phyloP scores from a whole-genome alignment of 2,329 filamentous ascomycete genomes.

The Colletotrichum sp. region DNA sequence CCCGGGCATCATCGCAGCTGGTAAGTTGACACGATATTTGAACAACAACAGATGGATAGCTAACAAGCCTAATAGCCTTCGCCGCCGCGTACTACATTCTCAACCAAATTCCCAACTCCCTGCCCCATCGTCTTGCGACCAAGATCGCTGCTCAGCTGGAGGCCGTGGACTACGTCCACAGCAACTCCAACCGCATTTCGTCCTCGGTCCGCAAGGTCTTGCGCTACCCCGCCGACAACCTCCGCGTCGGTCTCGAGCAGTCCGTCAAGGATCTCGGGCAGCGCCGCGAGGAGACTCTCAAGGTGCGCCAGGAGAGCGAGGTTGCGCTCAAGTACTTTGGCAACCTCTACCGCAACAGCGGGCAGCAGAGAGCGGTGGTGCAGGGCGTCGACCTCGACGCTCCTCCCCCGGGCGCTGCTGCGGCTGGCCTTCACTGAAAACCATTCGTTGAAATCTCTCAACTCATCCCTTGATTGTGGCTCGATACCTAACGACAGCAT shows the following conservation, averaged over 20 bases:
- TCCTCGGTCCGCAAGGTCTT: slow-evolving; percentile 88
- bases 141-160: slow-evolving; percentile 85
- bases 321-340: slow-evolving; percentile 89
- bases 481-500: slow-evolving; percentile 20
- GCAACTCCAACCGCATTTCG: slow-evolving; percentile 84
- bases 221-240: slow-evolving; percentile 83
- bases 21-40: slow-evolving; percentile 58
- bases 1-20: slow-evolving; percentile 78
- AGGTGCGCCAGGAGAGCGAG: slow-evolving; percentile 82
- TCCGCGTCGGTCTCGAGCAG: slow-evolving; percentile 82
- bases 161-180: slow-evolving; percentile 89
- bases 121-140: slow-evolving; percentile 82
- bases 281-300: slow-evolving; percentile 82
- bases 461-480: slow-evolving; percentile 12
- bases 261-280: slow-evolving; percentile 82
- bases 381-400: slow-evolving; percentile 61
- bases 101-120: slow-evolving; percentile 84
- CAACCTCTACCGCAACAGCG: slow-evolving; percentile 76
- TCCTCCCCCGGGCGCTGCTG: slow-evolving; percentile 42
- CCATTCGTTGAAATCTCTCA: neutral
- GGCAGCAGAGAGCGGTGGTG: slow-evolving; percentile 54
- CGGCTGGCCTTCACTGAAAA: slow-evolving; percentile 13
- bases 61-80: slow-evolving; percentile 56
- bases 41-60: neutral
- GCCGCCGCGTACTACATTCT: slow-evolving; percentile 82